A percentile compares a stretch with the other conserved stretches of the same genome.
phyloP scores from a whole-genome alignment of 2,329 filamentous ascomycete genomes.

The Xylogone sp. region DNA sequence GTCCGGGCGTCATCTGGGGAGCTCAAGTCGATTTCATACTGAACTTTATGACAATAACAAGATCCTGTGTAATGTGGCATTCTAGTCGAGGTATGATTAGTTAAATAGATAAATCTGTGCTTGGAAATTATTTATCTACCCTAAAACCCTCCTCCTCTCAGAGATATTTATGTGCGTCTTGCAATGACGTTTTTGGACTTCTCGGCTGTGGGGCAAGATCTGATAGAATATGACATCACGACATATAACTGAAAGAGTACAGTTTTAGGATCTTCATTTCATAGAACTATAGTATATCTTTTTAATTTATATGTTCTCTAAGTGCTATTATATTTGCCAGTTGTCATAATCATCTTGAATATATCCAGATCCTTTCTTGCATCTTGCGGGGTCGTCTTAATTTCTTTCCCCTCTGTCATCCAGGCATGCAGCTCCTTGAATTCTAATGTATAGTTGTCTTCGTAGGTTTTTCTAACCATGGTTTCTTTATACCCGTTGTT shows the following conservation, averaged over 20 bases:
- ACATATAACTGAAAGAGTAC: too few relatives aligned
- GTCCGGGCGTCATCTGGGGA: constrained; percentile 45
- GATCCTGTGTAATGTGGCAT: constrained; percentile 25
- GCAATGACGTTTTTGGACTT: too few relatives aligned
- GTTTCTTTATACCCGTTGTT: constrained; percentile 6
- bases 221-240: too few relatives aligned
- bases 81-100: background rate
- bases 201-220: too few relatives aligned
- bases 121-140: too few relatives aligned
- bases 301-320: too few relatives aligned
- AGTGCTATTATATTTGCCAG: background rate
- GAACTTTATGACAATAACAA: constrained; percentile 45
- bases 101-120: background rate
- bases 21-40: constrained; percentile 40
- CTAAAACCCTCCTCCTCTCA: too few relatives aligned
- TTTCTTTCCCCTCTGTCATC: constrained; percentile 19
- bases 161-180: too few relatives aligned
- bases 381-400: constrained; percentile 29
- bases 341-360: constrained; percentile 15
- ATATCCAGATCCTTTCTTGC: constrained; percentile 17
- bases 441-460: constrained; percentile 36
- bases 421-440: constrained; percentile 30
- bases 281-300: too few relatives aligned
- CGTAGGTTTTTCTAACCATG: constrained; percentile 35
- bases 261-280: too few relatives aligned